Evolutionary conservation across 2,329 filamentous ascomycete genomes (phyloP), one percentile per base, ranked within the genome.

Genomic region (Calonectria pauciramosa): DNA sequence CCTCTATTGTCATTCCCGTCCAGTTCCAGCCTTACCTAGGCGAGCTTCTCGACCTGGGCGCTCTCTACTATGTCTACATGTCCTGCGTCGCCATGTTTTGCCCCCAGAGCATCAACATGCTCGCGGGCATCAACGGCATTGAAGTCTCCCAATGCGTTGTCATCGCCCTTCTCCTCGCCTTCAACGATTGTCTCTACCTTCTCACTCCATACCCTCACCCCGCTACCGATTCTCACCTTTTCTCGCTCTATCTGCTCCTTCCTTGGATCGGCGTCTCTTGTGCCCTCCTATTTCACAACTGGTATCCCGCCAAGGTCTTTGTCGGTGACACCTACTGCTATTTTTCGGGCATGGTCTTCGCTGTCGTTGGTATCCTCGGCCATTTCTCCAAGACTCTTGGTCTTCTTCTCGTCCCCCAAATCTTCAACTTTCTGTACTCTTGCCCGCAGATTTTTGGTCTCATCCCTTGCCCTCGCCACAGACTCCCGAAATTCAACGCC

Each of bases 251-350:
- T 87, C 93, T 99, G 79, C 90, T 99, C 52, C 90, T 99, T 20
- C 97, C 97, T 20, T 99, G 99, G 88, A 91, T 99, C 74, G 97
- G 96, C 65, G 97, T 98, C 69, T 98, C 96, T 10, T 86, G 94
- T 66, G 97, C 97, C 11, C 90, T 99, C 20, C 91, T 97, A 82
- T 92, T 87, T 83, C 96, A 99, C 88, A 99, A 99, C 86, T 97
- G 96, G 95, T 99, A 96, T 83, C 97, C 97, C 0, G 95, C 96
- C 30, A 93, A 93, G 81, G 97, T 99, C 13, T 99, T 99, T 82
- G 96, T 99, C 13, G 97, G 97, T 71, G 97, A 99, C 86, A 99
- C 97, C 5, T 99, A 99, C 90, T 99, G 97, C 90, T 99, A 99
- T 87, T 98, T 99, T 85, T 97, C 97, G 0, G 97, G 97, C 79